Evolutionary conservation across 1,284 basidiomycete species (phyloP), one percentile per base, ranked within the genome.

Genomic region (Moesziomyces antarcticus): DNA sequence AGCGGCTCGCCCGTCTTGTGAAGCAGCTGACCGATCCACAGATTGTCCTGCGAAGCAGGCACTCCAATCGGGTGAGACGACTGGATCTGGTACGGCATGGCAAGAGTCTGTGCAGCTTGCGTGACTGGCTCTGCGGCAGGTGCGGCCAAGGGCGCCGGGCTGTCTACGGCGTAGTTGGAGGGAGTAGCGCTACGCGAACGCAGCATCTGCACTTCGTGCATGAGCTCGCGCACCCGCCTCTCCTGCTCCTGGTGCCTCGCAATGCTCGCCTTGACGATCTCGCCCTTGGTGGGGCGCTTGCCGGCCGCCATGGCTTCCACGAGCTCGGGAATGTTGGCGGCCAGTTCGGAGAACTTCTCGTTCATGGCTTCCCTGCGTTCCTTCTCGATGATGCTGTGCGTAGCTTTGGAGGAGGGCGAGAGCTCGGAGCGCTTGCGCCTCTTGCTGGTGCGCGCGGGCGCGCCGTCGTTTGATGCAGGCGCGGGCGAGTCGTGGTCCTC

Each of bases 191-290:
- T 43, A n/a, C 50, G 43, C 13, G 57, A 49, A n/a, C 69, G 57
- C 21, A 73, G 52, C 57, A 66, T 51, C 42, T 73, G 59, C 3
- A 73, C 45, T 42, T 73, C 64, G 30, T 49, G 50, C 56, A 63
- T 50, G 8, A 73, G 52, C 27, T 73, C 70, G 5, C 59, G 51
- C 13, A 74, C 58, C 3, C 65, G 53, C 22, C 66, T 37, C n/a
- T 74, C 71, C 53, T 74, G 71, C 18, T 69, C 61, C 47, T 65
- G 71, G 35, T 74, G 71, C 27, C 66, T 42, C 7, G 53, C 45
- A 22, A 74, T 74, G 55, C 62, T 66, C 30, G 71, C 71, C 49
- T 69, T 74, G 66, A 74, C 71, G 44, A 74, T 74, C n/a, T 74
- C 71, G 25, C 71, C 71, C 50, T 74, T 74, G 51, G 71, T 74